Evolutionary conservation across 768 basidiomycete species (phyloP).

Genomic region (Trametes gibbosa): DNA sequence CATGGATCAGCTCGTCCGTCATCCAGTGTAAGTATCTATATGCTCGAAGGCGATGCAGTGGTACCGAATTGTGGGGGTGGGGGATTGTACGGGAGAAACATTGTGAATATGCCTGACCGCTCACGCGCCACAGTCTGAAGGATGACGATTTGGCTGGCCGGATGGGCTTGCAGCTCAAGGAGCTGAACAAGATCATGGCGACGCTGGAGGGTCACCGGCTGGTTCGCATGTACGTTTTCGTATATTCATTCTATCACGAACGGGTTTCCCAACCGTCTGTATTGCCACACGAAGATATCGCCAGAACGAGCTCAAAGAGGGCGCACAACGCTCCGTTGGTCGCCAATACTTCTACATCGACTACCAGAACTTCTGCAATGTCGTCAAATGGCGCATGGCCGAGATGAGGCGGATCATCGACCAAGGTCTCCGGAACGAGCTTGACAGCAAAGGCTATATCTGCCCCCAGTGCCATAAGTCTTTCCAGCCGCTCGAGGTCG

Average conservation of each 20-base stretch:
- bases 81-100: constrained; percentile 20
- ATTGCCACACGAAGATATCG: constrained; percentile 55
- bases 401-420: constrained; percentile 91
- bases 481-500: constrained; percentile 83
- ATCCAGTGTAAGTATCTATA: constrained; percentile 84
- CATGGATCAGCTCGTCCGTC: constrained; percentile 89
- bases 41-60: constrained; percentile 16
- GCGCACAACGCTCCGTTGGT: constrained; percentile 81
- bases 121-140: constrained; percentile 60
- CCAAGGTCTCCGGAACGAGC: constrained; percentile 85
- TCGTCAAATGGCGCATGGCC: constrained; percentile 95
- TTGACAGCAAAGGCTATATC: constrained; percentile 96
- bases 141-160: constrained; percentile 92
- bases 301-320: constrained; percentile 89
- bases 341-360: constrained; percentile 97
- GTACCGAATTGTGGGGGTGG: background rate
- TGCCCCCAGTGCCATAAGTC: constrained; percentile 85
- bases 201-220: constrained; percentile 75
- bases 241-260: background rate
- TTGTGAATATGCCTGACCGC: constrained; percentile 23
- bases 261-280: background rate
- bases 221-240: constrained; percentile 67
- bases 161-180: constrained; percentile 86
- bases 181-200: constrained; percentile 86
- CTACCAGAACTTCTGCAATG: constrained; percentile 93